phyloP scores from a whole-genome alignment of 2,329 filamentous ascomycete genomes.

The Ascochyta viciae-villosae region DNA sequence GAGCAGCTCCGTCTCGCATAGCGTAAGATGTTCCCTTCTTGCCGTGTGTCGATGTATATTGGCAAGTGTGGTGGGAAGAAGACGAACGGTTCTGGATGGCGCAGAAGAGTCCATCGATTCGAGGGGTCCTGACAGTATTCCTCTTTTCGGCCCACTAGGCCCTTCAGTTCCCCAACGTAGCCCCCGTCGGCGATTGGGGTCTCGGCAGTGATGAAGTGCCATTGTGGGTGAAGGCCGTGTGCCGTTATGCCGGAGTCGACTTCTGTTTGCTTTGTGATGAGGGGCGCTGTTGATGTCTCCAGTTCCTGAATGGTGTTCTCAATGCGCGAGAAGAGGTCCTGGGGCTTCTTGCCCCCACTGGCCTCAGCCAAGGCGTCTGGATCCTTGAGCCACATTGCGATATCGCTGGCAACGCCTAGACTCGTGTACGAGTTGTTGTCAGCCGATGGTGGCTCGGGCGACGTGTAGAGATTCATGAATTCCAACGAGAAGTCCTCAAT shows the following conservation, averaged over 20 bases:
- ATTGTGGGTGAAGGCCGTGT: slow-evolving; percentile 68
- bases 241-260: slow-evolving; percentile 57
- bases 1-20: slow-evolving; percentile 92
- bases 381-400: slow-evolving; percentile 81
- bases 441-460: slow-evolving; percentile 61
- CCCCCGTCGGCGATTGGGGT: slow-evolving; percentile 59
- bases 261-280: slow-evolving; percentile 60
- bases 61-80: slow-evolving; percentile 83
- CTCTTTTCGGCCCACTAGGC: slow-evolving; percentile 55
- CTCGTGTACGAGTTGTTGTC: slow-evolving; percentile 80
- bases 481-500: slow-evolving; percentile 75
- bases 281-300: slow-evolving; percentile 58
- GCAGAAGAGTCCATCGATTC: slow-evolving; percentile 57
- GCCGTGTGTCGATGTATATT: slow-evolving; percentile 89
- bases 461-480: slow-evolving; percentile 77
- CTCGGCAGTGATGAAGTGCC: slow-evolving; percentile 70
- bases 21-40: slow-evolving; percentile 83
- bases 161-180: slow-evolving; percentile 76
- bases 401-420: slow-evolving; percentile 74
- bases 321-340: slow-evolving; percentile 74
- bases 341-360: slow-evolving; percentile 66
- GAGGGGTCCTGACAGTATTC: slow-evolving; percentile 56
- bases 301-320: slow-evolving; percentile 63
- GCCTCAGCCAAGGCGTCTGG: slow-evolving; percentile 71
- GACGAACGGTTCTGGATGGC: slow-evolving; percentile 61